A percentile compares a stretch with the other conserved stretches of the same genome.
Evolutionary conservation across 176 grass and related monocot genomes (phyloP).

Genomic region (Otatea glauca): DNA sequence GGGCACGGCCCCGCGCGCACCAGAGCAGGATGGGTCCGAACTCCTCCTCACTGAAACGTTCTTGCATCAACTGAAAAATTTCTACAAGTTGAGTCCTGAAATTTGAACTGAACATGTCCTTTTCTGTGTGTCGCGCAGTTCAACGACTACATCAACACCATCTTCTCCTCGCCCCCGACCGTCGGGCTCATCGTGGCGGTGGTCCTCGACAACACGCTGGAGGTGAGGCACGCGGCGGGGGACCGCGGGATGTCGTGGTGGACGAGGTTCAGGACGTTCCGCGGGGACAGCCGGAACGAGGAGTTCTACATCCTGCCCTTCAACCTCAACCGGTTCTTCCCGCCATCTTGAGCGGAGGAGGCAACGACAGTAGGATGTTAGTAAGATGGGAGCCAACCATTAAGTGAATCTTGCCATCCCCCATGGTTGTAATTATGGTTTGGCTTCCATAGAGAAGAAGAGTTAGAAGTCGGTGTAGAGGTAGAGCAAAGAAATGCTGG

Average conservation of each 20-base stretch:
- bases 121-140: slow-evolving; percentile 55
- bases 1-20: slow-evolving; percentile 66
- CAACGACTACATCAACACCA: slow-evolving; percentile 80
- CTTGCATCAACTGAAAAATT: background rate
- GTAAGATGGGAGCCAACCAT: background rate
- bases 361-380: background rate
- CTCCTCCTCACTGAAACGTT: background rate
- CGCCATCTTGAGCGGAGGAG: slow-evolving; percentile 44
- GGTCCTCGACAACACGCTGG: slow-evolving; percentile 74
- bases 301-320: slow-evolving; percentile 81
- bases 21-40: slow-evolving; percentile 76
- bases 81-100: background rate
- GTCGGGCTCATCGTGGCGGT: slow-evolving; percentile 58
- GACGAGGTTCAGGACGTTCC: slow-evolving; percentile 68
- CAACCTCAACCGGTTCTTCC: slow-evolving; percentile 78
- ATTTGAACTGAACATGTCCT: background rate
- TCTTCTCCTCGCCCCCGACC: slow-evolving; percentile 75
- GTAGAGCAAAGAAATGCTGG: slow-evolving; percentile 7
- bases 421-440: slow-evolving; percentile 32
- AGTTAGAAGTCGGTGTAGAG: slow-evolving; percentile 3
- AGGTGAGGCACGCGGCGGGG: slow-evolving; percentile 40
- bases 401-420: background rate
- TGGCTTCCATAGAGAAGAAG: slow-evolving; percentile 23
- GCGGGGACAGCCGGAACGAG: slow-evolving; percentile 63
- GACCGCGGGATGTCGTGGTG: slow-evolving; percentile 90